Evolutionary conservation across 2,329 filamentous ascomycete genomes (phyloP).

Genomic region (Polychaeton citri): DNA sequence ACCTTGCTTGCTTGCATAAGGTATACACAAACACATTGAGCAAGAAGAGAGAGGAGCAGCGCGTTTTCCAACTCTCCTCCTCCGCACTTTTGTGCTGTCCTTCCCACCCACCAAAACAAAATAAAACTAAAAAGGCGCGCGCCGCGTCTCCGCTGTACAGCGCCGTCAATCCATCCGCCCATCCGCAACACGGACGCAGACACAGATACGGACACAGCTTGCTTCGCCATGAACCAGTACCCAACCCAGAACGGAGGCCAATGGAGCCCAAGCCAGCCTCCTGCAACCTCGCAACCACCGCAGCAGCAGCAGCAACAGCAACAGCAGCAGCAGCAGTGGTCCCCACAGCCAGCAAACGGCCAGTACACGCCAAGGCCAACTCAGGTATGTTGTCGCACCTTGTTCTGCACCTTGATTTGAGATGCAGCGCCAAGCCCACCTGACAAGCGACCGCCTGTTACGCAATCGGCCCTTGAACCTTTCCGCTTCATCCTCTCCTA

Average conservation of each 20-base stretch:
- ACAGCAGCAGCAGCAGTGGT: conserved; percentile 11
- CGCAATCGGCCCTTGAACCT: conserved; percentile 7
- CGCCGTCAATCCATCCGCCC: too few species aligned
- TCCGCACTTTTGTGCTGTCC: too few species aligned
- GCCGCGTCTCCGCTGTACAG: background rate
- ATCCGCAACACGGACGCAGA: background rate
- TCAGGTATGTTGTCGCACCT: conserved; percentile 10
- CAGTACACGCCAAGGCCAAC: conserved; percentile 19
- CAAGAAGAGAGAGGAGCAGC: too few species aligned
- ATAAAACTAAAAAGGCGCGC: background rate
- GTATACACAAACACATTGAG: too few species aligned
- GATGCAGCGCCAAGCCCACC: conserved; percentile 1
- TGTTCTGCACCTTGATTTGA: background rate
- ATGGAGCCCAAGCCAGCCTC: conserved; percentile 11
- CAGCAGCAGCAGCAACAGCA: conserved; percentile 4
- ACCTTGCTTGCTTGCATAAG: too few species aligned
- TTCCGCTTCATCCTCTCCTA: background rate
- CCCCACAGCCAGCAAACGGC: conserved; percentile 20
- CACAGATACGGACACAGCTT: background rate
- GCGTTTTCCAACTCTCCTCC: too few species aligned
- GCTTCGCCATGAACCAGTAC: conserved; percentile 10
- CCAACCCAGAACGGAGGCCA: conserved; percentile 8
- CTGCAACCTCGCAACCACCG: conserved; percentile 11
- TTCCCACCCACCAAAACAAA: too few species aligned
- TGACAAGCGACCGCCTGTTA: conserved; percentile 5